Evolutionary conservation across 177 flowering plant genomes (phyloP).

Genomic region (Vitis hybrid): DNA sequence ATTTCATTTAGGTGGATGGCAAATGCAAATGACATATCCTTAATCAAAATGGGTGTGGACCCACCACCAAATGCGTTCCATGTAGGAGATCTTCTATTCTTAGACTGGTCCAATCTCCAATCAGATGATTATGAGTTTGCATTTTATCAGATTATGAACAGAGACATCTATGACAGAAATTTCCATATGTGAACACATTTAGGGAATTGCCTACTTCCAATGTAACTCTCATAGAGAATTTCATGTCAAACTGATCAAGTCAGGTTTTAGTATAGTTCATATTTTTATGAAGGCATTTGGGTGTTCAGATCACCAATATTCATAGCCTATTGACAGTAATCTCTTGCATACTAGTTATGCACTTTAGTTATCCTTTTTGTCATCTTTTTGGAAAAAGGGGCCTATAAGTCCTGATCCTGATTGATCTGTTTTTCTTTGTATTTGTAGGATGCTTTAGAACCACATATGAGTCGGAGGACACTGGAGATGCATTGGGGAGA

Average conservation of each 20-base stretch:
- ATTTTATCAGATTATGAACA: background rate
- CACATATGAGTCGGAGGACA: constrained; percentile 76
- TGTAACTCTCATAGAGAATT: too few relatives aligned
- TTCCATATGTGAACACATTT: too few relatives aligned
- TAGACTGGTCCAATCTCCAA: too few relatives aligned
- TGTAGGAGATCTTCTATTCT: too few relatives aligned
- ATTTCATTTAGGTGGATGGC: too few relatives aligned
- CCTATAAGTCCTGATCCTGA: background rate
- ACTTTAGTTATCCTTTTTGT: background rate
- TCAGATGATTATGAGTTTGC: background rate
- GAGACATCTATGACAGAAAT: too few relatives aligned
- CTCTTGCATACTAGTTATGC: background rate
- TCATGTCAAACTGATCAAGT: background rate
- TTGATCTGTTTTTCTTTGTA: background rate
- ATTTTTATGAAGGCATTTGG: background rate
- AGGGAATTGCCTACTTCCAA: too few relatives aligned
- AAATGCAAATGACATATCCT: too few relatives aligned
- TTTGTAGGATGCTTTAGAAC: constrained; percentile 90
- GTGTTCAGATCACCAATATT: background rate
- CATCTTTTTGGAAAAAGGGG: background rate
- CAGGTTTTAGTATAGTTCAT: background rate
- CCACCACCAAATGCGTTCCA: too few relatives aligned
- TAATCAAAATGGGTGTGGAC: too few relatives aligned
- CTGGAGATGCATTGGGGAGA: constrained; percentile 88
- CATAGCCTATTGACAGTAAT: background rate